Base-by-base conservation (phyloP, 2,329 filamentous ascomycete genomes). In the Incumbomyces lentus region DNA sequence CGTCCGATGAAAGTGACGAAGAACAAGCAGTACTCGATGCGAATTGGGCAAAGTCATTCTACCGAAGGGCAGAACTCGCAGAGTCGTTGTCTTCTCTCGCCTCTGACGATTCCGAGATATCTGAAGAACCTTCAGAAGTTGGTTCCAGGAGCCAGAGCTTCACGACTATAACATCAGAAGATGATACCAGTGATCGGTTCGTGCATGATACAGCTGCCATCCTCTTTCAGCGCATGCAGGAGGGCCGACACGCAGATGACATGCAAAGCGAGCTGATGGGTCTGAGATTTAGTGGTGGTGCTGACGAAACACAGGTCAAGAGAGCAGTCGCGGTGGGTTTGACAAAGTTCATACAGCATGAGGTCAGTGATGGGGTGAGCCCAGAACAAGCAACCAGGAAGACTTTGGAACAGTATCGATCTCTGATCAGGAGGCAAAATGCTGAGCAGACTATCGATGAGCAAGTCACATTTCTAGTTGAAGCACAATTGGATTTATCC, bases 251-350 rank as follows among this genome's bases (percentile, higher is more conserved):
- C 12, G 78, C 80, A 10, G 86, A 93, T 61, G 92, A 94, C 53
- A 89, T 95, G 59, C 87, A 90, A 62, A 77, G 96, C 30, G 92
- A 98, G 63, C 84, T 98, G 52, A 94, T 89, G 71, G 86, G 87
- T 39, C 73, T 96, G n/a, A 83, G 90, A 10, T 86, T 98, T 64
- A 84, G 82, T 46, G 86, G 85, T 58, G 87, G 96, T 59, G 92
- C 92, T 2, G 89, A 87, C 1, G 90, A 95, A 59, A 76, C 82
- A 54, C 84, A 92, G 64, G 86, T 96, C 59, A 85, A 90, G 37
- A 82, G 83, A 30, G 88, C 92, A 13, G 82, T 96, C 18, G 86
- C 86, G 2, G 79, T 82, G 2, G 85, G 89, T 1, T 90, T 96
- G 61, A 84, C 86, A 58, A 86, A 85, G 58, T 82, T 84, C 48